Evolutionary conservation across 306 rosid genomes (phyloP), one percentile per base, ranked within the genome.

Genomic region (Medicago arabica): DNA sequence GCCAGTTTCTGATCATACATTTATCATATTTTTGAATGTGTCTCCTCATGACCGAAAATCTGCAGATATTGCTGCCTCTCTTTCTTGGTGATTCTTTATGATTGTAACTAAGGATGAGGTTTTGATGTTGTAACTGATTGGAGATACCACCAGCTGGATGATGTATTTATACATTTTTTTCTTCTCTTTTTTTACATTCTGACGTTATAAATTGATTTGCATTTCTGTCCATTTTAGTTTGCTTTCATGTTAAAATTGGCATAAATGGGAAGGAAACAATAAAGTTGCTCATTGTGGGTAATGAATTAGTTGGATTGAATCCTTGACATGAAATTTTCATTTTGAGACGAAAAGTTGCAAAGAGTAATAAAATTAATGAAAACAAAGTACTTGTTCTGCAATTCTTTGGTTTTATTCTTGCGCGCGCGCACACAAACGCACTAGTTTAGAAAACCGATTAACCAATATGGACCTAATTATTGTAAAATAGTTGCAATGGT

Each of bases 11-110:
- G 40, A 25, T 67, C 72, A 46, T 70, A 66, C 67, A 53, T 84
- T 85, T 79, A 82, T 81, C 75, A 62, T 85, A 62, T 85, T 88
- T 76, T 81, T 61, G 2, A 57, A 59, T 72, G 65, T 73, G 82
- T 61, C 78, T 82, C 67, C 61, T 84, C 73, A 46, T 72, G 69
- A 43, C 82, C 61, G 61, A 49, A 49, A 71, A 72, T 61, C 31
- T 53, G 62, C 76, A 8, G 44, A 76, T 77, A 49, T 83, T 72
- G 61, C 70, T 68, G 65, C 55, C 74, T 54, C 38, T 47, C 23
- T 59, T 39, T 62, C 36, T 53, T 63, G 55, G 15, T 51, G 34
- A 65, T 49, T 69, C 28, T 62, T 57, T 14, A 18, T 41, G 65
- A 66, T 49, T 78, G 62, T 36, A 41, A 50, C 59, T 39, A 69